Evolutionary conservation across 345 rosid genomes (phyloP).

Genomic region (Ceriops tagal): DNA sequence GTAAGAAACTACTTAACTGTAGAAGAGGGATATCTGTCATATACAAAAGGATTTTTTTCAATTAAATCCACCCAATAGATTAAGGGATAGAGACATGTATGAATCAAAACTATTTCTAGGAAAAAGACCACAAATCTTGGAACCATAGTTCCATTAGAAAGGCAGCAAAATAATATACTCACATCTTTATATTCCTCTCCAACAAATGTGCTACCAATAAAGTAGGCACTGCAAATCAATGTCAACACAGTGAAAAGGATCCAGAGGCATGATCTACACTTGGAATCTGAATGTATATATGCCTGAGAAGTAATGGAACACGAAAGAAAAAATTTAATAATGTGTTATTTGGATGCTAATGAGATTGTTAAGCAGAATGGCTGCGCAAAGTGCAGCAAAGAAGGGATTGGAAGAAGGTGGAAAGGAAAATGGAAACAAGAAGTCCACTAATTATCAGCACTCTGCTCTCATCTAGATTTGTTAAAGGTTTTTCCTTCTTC

Average conservation of each 20-base stretch:
- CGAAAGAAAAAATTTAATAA: neutral
- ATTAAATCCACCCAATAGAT: too few species aligned
- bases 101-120: neutral
- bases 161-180: slow-evolving; percentile 22
- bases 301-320: slow-evolving; percentile 32
- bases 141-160: neutral
- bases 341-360: neutral
- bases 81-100: neutral
- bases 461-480: neutral
- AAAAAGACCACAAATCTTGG: neutral
- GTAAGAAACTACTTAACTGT: too few species aligned
- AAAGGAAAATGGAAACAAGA: neutral
- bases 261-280: slow-evolving; percentile 54
- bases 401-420: neutral
- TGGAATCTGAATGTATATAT: slow-evolving; percentile 37
- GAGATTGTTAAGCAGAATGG: neutral
- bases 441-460: neutral
- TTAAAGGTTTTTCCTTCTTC: neutral
- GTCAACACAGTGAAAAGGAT: slow-evolving; percentile 42
- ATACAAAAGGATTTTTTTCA: too few species aligned
- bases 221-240: slow-evolving; percentile 57
- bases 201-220: slow-evolving; percentile 44
- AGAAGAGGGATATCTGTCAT: too few species aligned
- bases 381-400: neutral
- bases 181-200: slow-evolving; percentile 56